Conservation (phyloP, 208 protist species). For the Vickermania spadyakhi region DNA sequence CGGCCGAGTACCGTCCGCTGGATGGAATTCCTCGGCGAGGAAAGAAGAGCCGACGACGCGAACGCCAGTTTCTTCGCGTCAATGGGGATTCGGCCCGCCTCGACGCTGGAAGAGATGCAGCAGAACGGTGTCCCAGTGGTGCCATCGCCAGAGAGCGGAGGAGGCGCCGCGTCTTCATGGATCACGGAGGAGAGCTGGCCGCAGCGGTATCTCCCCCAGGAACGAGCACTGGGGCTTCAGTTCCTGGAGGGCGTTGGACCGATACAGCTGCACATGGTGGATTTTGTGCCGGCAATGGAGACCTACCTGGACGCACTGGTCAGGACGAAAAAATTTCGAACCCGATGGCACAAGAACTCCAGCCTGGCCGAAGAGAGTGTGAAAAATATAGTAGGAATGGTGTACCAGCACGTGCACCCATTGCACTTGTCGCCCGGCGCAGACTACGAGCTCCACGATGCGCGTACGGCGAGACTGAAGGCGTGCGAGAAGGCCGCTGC, state of each 20-base stretch:
- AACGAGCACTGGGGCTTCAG: slow-evolving; percentile 19
- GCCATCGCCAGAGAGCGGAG: background rate
- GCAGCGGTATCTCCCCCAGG: slow-evolving; percentile 12
- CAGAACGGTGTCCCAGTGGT: background rate
- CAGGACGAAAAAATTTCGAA: background rate
- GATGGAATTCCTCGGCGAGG: background rate
- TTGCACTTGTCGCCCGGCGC: no score
- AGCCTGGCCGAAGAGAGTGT: background rate
- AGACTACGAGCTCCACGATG: no score
- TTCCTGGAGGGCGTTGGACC: slow-evolving; percentile 18
- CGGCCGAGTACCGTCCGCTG: no score
- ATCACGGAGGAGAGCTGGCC: slow-evolving; percentile 21
- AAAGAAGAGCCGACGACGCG: background rate
- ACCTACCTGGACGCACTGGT: background rate
- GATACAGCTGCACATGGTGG: slow-evolving; percentile 24
- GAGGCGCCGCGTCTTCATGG: background rate
- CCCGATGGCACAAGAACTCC: background rate
- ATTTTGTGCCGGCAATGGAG: slow-evolving; percentile 18
- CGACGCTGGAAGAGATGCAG: background rate
- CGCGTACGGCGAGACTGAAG: background rate
- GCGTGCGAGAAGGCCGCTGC: background rate
- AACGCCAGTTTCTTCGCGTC: background rate
- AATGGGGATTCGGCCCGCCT: background rate
- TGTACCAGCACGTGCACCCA: background rate
- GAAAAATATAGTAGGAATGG: background rate